A percentile compares a stretch with the other conserved stretches of the same genome.
These are phyloP conservation scores for Monosporozyma unispora DNA, from an alignment of 805 yeast species.

Conservation along the genomic window DNA sequence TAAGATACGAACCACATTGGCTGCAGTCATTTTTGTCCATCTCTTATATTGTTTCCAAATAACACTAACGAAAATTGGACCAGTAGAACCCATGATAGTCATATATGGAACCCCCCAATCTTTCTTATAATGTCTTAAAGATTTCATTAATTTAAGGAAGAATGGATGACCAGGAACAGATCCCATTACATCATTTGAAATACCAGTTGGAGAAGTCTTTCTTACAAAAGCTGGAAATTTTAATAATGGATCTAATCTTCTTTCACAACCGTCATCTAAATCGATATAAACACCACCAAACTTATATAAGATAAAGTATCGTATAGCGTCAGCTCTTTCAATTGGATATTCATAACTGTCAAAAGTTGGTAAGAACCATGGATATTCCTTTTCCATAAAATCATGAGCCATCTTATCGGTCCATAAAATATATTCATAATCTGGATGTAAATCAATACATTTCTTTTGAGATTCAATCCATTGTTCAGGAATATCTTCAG, in stretches of 20 bases:
- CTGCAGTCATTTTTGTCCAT: slow-evolving; percentile 44
- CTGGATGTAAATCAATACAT: slow-evolving; percentile 72
- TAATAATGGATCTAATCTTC: slow-evolving; percentile 68
- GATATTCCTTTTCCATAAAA: slow-evolving; percentile 66
- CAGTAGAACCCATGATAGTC: slow-evolving; percentile 89
- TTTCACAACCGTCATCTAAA: slow-evolving; percentile 76
- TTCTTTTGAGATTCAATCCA: slow-evolving; percentile 73
- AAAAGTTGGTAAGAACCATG: slow-evolving; percentile 78
- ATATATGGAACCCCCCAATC: slow-evolving; percentile 81
- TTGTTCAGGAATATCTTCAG: slow-evolving; percentile 61
- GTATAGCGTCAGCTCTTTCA: slow-evolving; percentile 80
- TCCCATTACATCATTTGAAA: slow-evolving; percentile 90
- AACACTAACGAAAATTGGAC: slow-evolving; percentile 77
- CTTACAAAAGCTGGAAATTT: slow-evolving; percentile 76
- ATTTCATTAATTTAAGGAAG: slow-evolving; percentile 60
- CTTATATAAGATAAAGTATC: slow-evolving; percentile 73
- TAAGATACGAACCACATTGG: slow-evolving; percentile 43
- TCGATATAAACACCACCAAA: slow-evolving; percentile 88
- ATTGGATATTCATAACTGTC: slow-evolving; percentile 72
- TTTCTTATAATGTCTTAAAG: slow-evolving; percentile 50
- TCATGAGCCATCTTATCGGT: slow-evolving; percentile 75
- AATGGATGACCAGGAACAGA: slow-evolving; percentile 80
- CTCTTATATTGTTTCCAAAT: slow-evolving; percentile 81
- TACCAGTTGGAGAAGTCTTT: slow-evolving; percentile 81
- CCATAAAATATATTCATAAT: slow-evolving; percentile 80